A percentile compares a stretch with the other conserved stretches of the same genome.
Evolutionary conservation across 805 yeast species (phyloP).

Genomic region (Spathaspora passalidarum): DNA sequence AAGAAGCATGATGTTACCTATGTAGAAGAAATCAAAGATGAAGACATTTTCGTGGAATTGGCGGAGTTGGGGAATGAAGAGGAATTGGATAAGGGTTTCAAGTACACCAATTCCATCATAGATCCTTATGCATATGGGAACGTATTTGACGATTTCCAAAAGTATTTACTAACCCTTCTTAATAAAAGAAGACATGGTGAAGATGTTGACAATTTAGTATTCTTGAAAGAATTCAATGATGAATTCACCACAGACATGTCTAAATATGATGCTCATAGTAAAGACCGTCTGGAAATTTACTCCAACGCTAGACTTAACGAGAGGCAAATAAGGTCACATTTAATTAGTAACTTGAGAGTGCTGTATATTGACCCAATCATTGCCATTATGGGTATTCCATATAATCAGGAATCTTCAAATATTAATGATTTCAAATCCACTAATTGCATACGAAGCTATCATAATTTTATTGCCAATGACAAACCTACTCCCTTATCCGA

Average conservation of each 20-base stretch:
- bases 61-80: constrained; percentile 9
- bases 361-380: constrained; percentile 39
- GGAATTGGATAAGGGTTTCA: neutral
- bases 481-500: constrained; percentile 11
- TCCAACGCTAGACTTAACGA: constrained; percentile 17
- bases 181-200: constrained; percentile 1
- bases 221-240: constrained; percentile 10
- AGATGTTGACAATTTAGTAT: constrained; percentile 10
- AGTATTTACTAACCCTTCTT: constrained; percentile 6
- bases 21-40: constrained; percentile 7
- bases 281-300: neutral
- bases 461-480: constrained; percentile 6
- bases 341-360: constrained; percentile 31
- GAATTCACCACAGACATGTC: constrained; percentile 10
- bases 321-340: constrained; percentile 31
- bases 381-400: constrained; percentile 27
- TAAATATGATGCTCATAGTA: constrained; percentile 3
- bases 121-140: constrained; percentile 11
- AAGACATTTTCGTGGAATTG: constrained; percentile 10
- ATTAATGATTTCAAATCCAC: constrained; percentile 20
- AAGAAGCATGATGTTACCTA: constrained; percentile 1
- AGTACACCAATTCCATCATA: neutral
- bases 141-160: constrained; percentile 11
- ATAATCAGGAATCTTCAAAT: constrained; percentile 27
- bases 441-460: constrained; percentile 12